A percentile compares a stretch with the other conserved stretches of the same genome.
Conservation (phyloP, 352 stramenopile species). For the Pythium dissimile region DNA sequence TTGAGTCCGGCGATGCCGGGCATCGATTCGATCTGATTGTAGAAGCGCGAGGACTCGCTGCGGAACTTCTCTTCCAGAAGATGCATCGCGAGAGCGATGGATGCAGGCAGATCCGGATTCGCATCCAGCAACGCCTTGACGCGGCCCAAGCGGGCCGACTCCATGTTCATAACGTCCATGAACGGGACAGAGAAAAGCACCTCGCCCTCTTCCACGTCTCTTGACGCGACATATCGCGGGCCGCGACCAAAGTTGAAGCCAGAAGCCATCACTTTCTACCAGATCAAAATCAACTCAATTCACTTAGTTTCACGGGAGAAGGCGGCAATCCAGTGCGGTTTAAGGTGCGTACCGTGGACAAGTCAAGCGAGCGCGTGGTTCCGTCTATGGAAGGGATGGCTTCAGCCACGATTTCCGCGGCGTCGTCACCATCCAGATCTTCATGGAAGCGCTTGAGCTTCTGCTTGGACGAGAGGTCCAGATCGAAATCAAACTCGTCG, state of each 20-base stretch:
- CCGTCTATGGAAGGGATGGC: not conserved
- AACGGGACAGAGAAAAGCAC: conserved; percentile 26
- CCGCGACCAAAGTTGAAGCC: conserved; percentile 26
- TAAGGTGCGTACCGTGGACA: conserved; percentile 1
- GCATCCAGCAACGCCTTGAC: conserved; percentile 24
- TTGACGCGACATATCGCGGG: conserved; percentile 15
- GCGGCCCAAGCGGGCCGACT: conserved; percentile 18
- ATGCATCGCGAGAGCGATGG: conserved; percentile 23
- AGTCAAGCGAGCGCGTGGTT: not conserved
- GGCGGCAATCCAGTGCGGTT: too few species aligned
- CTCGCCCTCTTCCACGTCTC: conserved; percentile 8
- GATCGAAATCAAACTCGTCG: conserved; percentile 21
- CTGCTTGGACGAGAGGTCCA: conserved; percentile 22
- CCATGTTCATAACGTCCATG: conserved; percentile 18
- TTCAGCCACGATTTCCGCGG: conserved; percentile 1
- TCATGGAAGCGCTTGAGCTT: conserved; percentile 11
- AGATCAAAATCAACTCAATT: not conserved
- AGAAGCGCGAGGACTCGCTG: conserved; percentile 17
- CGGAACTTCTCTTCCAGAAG: conserved; percentile 26
- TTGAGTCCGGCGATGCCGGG: conserved; percentile 11
- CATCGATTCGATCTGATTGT: conserved; percentile 17
- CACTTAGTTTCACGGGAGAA: too few species aligned
- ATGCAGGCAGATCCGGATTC: conserved; percentile 20
- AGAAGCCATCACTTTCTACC: conserved; percentile 13
- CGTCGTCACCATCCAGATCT: not conserved